Percentiles rank a stretch among this genome's conserved stretches.
These are phyloP conservation scores for Collybia mongolica DNA, from an alignment of 768 basidiomycete genomes.

Conservation along the genomic window DNA sequence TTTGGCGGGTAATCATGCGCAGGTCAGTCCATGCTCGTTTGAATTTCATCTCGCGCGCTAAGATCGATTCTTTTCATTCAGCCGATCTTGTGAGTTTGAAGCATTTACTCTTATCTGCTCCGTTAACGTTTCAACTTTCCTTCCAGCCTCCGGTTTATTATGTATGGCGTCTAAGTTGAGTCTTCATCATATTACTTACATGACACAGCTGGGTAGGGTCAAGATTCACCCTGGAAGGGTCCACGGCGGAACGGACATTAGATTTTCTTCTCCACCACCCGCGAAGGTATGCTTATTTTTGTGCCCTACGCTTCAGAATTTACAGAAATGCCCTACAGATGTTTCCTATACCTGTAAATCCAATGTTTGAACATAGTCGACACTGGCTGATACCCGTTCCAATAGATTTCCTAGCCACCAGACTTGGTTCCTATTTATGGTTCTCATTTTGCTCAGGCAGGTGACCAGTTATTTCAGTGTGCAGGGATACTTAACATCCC, in stretches of 20 bases:
- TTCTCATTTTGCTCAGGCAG: constrained; percentile 56
- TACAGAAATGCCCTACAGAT: constrained; percentile 27
- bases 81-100: constrained; percentile 57
- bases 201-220: constrained; percentile 58
- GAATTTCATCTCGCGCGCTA: background rate
- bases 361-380: background rate
- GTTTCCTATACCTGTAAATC: constrained; percentile 60
- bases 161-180: constrained; percentile 36
- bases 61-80: constrained; percentile 17
- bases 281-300: constrained; percentile 42
- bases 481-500: background rate
- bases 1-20: constrained; percentile 74
- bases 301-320: background rate
- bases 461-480: constrained; percentile 7
- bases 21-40: constrained; percentile 41
- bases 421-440: constrained; percentile 68
- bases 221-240: constrained; percentile 42
- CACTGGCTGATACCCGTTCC: background rate
- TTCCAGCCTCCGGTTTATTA: constrained; percentile 54
- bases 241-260: constrained; percentile 51
- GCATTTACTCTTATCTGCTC: background rate
- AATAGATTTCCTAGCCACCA: constrained; percentile 67
- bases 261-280: constrained; percentile 81
- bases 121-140: background rate
- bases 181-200: background rate